These are phyloP conservation scores for Brassica juncea DNA, from an alignment of 345 rosid genomes.

Conservation along the genomic window DNA sequence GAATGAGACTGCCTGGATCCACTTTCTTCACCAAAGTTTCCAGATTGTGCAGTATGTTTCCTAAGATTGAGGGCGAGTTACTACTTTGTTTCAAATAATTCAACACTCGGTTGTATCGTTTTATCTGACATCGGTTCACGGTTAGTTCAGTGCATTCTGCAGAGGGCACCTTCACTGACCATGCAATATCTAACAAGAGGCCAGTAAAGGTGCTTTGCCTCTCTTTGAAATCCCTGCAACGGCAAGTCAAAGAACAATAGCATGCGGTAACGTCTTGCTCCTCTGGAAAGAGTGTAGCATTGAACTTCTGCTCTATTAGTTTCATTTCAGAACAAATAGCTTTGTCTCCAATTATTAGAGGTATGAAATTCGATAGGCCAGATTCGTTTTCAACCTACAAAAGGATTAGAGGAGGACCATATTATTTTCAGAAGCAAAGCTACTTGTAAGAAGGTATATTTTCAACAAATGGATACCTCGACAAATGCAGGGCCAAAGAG, in stretches of 20 bases:
- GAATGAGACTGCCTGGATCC: conserved; percentile 33
- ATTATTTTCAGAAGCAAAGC: conserved; percentile 8
- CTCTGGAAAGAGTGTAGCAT: conserved; percentile 44
- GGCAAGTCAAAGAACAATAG: conserved; percentile 34
- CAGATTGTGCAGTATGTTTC: conserved; percentile 56
- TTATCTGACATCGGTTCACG: conserved; percentile 59
- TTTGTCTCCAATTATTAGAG: conserved; percentile 68
- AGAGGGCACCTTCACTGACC: conserved; percentile 74
- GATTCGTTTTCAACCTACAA: conserved; percentile 85
- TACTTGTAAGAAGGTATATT: conserved; percentile 3
- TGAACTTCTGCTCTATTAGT: conserved; percentile 60
- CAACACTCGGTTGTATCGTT: conserved; percentile 60
- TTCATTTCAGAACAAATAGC: conserved; percentile 78
- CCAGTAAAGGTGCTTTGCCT: conserved; percentile 62
- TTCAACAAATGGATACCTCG: conserved; percentile 52
- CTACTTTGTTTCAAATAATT: conserved; percentile 55
- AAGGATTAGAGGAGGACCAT: conserved; percentile 13
- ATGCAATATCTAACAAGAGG: conserved; percentile 74
- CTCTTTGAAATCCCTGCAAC: conserved; percentile 47
- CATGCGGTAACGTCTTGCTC: conserved; percentile 38
- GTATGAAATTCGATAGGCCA: conserved; percentile 90
- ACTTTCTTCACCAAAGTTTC: conserved; percentile 46
- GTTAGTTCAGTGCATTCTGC: conserved; percentile 49
- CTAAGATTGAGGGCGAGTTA: conserved; percentile 57
- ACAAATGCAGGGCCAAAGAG: conserved; percentile 90